Conservation (phyloP, 495 filamentous ascomycete genomes). For the Aspergillus olivimuriae region DNA sequence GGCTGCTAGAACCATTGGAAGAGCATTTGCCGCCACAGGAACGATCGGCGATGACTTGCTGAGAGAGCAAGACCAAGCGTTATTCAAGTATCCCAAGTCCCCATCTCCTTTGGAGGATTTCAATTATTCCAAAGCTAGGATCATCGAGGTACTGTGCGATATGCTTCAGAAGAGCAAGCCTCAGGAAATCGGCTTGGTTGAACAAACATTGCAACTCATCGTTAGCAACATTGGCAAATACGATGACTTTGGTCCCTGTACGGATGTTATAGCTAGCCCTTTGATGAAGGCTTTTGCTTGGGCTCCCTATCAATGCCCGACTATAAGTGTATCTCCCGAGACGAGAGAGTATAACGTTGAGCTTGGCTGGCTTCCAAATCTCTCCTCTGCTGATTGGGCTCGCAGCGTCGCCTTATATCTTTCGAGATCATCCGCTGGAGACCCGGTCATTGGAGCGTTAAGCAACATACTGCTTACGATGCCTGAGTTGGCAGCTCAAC, state of each 20-base stretch:
- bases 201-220: constrained; percentile 68
- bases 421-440: constrained; percentile 50
- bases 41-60: constrained; percentile 40
- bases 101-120: constrained; percentile 9
- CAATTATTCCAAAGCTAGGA: constrained; percentile 39
- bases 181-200: constrained; percentile 63
- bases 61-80: constrained; percentile 32
- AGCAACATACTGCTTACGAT: constrained; percentile 54
- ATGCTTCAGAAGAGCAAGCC: constrained; percentile 60
- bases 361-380: constrained; percentile 9
- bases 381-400: constrained; percentile 51
- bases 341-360: constrained; percentile 8
- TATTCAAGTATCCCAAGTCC: constrained; percentile 14
- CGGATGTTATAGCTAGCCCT: constrained; percentile 32
- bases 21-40: constrained; percentile 73
- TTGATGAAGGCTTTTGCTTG: constrained; percentile 40
- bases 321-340: constrained; percentile 14
- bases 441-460: constrained; percentile 62
- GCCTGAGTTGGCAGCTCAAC: constrained; percentile 58
- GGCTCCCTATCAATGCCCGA: constrained; percentile 37
- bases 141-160: constrained; percentile 60
- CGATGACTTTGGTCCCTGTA: constrained; percentile 43
- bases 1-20: constrained; percentile 77
- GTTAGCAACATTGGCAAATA: constrained; percentile 47
- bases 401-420: constrained; percentile 56